Evolutionary conservation across 139 green algal genomes (phyloP), one percentile per base, ranked within the genome.

Genomic region (Zygnema cylindricum): DNA sequence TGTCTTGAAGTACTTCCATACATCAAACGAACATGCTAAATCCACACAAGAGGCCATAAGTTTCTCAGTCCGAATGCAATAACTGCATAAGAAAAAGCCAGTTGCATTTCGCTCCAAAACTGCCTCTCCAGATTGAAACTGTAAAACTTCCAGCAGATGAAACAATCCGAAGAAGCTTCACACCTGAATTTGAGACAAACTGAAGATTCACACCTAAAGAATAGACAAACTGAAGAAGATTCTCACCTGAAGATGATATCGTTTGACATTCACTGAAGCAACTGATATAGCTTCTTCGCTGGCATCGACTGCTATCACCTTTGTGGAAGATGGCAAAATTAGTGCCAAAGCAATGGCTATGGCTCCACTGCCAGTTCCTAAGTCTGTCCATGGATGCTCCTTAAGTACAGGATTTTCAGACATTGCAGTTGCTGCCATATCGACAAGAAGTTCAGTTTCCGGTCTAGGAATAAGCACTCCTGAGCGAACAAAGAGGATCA

Each of bases 361-460:
- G 0, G 96, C 97, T 0, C 96, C 96, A 77, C 94, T 98, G 85
- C 96, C 96, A 0, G 97, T 98, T 1, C 96, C 97, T 22, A 98
- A 82, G 90, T 99, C 96, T 0, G 90, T 93, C 96, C 97, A 99
- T 21, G 55, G 1, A 55, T 42, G 39, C 25, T 39, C 33, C 40
- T 1, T 35, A 33, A 82, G 40, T 30, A 49, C 76, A 43, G 77
- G 77, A 36, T 32, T n/a, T n/a, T 43, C 73, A 23, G 73, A 23
- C 25, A 40, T 35, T 3, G 69, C 89, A 49, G 69, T 55, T 33
- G 38, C 22, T n/a, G 39, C 90, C 0, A 91, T 43, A 3, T 92
- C 82, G 35, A 88, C 38, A 83, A 98, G 78, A 38, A 95, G 88
- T 86, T 98, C 96, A 1, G 96, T 99, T 89, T 99, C 96, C 54